These are phyloP conservation scores for Ophiocordyceps camponoti-leonardi DNA, from an alignment of 2,329 filamentous ascomycete genomes.

Conservation along the genomic window DNA sequence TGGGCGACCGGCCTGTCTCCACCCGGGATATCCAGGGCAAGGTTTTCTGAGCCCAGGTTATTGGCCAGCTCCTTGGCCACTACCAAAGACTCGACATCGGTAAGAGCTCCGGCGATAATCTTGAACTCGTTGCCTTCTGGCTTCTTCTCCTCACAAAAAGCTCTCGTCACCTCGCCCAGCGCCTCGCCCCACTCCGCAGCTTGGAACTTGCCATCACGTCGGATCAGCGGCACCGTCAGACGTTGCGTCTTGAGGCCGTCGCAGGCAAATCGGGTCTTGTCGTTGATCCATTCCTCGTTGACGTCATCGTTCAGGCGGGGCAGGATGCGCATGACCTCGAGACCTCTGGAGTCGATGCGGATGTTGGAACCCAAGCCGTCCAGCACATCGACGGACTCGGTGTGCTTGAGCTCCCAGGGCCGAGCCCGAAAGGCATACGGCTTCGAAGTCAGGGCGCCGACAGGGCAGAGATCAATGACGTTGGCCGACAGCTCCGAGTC, in stretches of 20 bases:
- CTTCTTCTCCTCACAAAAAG: conserved; percentile 53
- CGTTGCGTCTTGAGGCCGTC: conserved; percentile 94
- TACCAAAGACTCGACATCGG: conserved; percentile 84
- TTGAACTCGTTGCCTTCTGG: conserved; percentile 93
- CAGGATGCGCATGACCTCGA: conserved; percentile 90
- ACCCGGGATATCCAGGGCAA: conserved; percentile 77
- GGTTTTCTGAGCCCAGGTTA: conserved; percentile 88
- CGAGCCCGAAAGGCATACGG: conserved; percentile 94
- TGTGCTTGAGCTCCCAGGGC: conserved; percentile 94
- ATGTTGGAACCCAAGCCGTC: conserved; percentile 91
- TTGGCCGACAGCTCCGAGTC: conserved; percentile 93
- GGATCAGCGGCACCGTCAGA: conserved; percentile 79
- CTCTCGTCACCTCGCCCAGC: conserved; percentile 67
- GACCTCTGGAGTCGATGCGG: conserved; percentile 76
- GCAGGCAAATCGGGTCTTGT: conserved; percentile 92
- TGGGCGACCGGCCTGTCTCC: conserved; percentile 76
- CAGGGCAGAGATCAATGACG: conserved; percentile 94
- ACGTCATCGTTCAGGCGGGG: conserved; percentile 93
- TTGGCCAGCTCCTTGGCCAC: conserved; percentile 96
- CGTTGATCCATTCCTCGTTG: conserved; percentile 99
- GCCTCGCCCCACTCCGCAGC: conserved; percentile 94
- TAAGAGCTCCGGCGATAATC: conserved; percentile 76
- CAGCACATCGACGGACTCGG: conserved; percentile 87
- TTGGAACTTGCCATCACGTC: conserved; percentile 78
- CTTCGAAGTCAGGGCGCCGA: conserved; percentile 91